Evolutionary conservation across 1,139 yeast species (phyloP).

Genomic region (Diutina ranongensis): DNA sequence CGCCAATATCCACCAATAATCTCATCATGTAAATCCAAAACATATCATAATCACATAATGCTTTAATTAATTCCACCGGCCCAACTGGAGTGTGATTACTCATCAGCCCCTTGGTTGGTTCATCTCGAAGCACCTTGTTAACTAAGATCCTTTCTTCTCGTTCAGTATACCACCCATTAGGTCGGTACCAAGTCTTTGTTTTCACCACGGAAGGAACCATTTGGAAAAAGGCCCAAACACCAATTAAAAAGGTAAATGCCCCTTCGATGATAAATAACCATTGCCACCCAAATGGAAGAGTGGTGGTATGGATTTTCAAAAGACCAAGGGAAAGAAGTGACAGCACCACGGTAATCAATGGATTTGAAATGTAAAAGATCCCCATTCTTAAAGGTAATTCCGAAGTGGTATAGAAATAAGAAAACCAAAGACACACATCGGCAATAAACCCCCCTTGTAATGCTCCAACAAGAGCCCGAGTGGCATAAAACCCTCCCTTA

Average conservation of each 20-base stretch:
- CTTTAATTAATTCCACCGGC: constrained; percentile 12
- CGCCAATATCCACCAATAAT: constrained; percentile 11
- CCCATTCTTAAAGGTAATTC: constrained; percentile 41
- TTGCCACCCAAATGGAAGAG: constrained; percentile 18
- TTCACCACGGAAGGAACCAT: constrained; percentile 2
- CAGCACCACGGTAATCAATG: constrained; percentile 27
- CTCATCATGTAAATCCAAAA: constrained; percentile 50
- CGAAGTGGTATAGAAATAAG: constrained; percentile 41
- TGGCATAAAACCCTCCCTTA: constrained; percentile 23
- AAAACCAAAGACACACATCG: constrained; percentile 42
- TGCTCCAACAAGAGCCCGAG: constrained; percentile 36
- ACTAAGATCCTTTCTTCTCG: constrained; percentile 53
- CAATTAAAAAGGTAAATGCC: constrained; percentile 10
- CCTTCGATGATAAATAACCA: constrained; percentile 49
- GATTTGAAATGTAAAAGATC: constrained; percentile 36
- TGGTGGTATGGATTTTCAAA: constrained; percentile 18
- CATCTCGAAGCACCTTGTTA: constrained; percentile 53
- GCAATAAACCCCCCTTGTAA: constrained; percentile 50
- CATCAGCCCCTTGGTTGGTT: constrained; percentile 62
- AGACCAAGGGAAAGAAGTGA: constrained; percentile 35
- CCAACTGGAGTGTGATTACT: constrained; percentile 48
- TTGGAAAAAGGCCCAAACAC: not conserved
- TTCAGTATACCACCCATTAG: constrained; percentile 53
- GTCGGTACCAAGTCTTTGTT: constrained; percentile 25
- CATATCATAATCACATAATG: constrained; percentile 41